Evolutionary conservation across 805 yeast genomes (phyloP).

Genomic region (Schwanniomyces polymorphus): DNA sequence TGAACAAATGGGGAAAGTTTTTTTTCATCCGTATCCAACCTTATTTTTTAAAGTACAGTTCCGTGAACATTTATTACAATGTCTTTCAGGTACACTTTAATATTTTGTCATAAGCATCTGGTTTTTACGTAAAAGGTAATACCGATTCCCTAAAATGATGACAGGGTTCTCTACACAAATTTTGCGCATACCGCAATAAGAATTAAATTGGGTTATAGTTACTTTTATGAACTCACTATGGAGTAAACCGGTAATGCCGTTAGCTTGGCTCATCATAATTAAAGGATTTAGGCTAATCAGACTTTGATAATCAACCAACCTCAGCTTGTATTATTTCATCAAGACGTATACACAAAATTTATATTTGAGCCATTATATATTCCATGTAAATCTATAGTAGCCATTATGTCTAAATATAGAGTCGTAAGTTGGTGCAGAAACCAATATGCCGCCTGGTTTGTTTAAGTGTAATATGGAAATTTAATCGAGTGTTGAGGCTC

Average conservation of each 20-base stretch:
- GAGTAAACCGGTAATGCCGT: neutral
- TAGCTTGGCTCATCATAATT: too few relatives aligned
- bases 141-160: neutral
- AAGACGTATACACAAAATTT: too few relatives aligned
- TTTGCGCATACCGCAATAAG: neutral
- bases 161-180: neutral
- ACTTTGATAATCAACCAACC: too few relatives aligned
- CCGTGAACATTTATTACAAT: too few relatives aligned
- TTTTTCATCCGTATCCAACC: conserved; percentile 1
- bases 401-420: neutral
- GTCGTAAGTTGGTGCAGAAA: neutral
- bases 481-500: neutral
- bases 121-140: neutral
- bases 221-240: neutral
- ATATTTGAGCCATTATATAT: too few relatives aligned
- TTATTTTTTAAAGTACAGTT: conserved; percentile 7
- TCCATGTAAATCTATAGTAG: too few relatives aligned
- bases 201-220: neutral
- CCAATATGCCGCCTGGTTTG: neutral
- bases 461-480: neutral
- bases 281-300: too few relatives aligned
- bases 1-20: neutral
- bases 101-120: neutral
- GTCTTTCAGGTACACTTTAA: neutral
- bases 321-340: too few relatives aligned